Base-by-base conservation (phyloP, 148 eudicot genomes). In the Cornus controversa region DNA sequence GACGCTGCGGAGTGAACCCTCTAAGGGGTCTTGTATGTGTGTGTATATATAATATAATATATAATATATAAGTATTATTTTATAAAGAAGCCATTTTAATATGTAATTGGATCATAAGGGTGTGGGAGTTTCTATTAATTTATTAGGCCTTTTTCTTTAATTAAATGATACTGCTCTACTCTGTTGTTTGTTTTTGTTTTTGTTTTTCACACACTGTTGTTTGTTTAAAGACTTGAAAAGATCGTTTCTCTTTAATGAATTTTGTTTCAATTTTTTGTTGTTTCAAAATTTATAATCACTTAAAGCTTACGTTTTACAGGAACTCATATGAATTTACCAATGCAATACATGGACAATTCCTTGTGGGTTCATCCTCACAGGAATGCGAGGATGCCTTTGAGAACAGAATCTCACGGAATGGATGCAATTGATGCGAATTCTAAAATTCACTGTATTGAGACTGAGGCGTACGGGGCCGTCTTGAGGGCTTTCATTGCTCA, bases 401-500 rank as follows among this genome's bases (percentile, higher is more conserved):
- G 23, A n/a, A 40, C 26, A 69, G 72, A 69, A 36, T 37, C 53
- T 20, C 22, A 22, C 40, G 72, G 54, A 36, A 22, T 10, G 23
- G 27, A 69, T 36, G 25, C 24, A 20, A 27, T 68, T 50, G 15
- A 34, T 68, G 47, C 2, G 47, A 6, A 45, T 24, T 69, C 54
- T 22, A 20, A 23, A 37, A 36, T 69, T 69, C 72, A 40, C 8
- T 40, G 14, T 37, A 37, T 69, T 2, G 72, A 69, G 72, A 69
- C 10, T 36, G 72, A 37, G 53, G 72, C 72, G 0, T 69, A 69
- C 1, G 0, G 26, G 37, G 72, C 72, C 40, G 72, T 69, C 25
- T 40, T 69, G 26, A 69, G 72, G 54, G 72, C 72, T n/a, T 69
- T 69, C 27, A 23, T 22, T 37, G 27, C 72, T 40, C 72, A 69